Conservation (phyloP, 768 basidiomycete species). For the Boletus edulis region DNA sequence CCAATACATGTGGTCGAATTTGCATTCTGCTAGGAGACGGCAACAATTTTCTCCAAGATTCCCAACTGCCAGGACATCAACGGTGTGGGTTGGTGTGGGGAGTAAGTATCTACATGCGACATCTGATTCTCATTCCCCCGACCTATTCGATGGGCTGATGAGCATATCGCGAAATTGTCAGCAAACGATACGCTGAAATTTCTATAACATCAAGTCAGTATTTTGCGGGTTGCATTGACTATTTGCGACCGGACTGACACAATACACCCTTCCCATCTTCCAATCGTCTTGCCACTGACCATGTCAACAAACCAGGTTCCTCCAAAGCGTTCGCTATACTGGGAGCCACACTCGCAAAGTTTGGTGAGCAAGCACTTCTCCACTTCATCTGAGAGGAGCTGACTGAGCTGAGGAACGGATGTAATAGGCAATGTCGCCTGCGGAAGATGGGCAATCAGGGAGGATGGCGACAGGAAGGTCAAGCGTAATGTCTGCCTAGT, state of each 20-base stretch:
- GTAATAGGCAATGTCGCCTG: slow-evolving; percentile 74
- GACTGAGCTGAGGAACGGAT: slow-evolving; percentile 72
- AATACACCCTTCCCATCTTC: slow-evolving; percentile 77
- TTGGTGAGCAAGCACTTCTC: slow-evolving; percentile 65
- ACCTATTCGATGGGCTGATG: slow-evolving; percentile 56
- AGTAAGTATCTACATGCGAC: slow-evolving; percentile 40
- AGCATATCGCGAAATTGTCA: slow-evolving; percentile 49
- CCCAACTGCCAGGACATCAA: slow-evolving; percentile 56
- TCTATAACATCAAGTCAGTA: slow-evolving; percentile 35
- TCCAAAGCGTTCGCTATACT: slow-evolving; percentile 46
- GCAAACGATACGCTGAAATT: slow-evolving; percentile 61
- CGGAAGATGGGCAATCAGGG: slow-evolving; percentile 72
- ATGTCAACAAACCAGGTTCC: slow-evolving; percentile 80
- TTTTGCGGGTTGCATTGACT: not conserved
- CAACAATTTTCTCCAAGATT: slow-evolving; percentile 42
- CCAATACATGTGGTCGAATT: slow-evolving; percentile 9
- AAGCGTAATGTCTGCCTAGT: slow-evolving; percentile 72
- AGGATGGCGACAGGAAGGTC: slow-evolving; percentile 73
- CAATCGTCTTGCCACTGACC: slow-evolving; percentile 59
- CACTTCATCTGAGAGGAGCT: slow-evolving; percentile 76
- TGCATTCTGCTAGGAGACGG: slow-evolving; percentile 15
- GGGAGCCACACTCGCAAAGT: slow-evolving; percentile 66
- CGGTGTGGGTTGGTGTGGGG: slow-evolving; percentile 29
- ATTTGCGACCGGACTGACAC: slow-evolving; percentile 47
- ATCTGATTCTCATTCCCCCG: slow-evolving; percentile 41